Evolutionary conservation across 768 basidiomycete genomes (phyloP).

Genomic region (Russula vinacea): DNA sequence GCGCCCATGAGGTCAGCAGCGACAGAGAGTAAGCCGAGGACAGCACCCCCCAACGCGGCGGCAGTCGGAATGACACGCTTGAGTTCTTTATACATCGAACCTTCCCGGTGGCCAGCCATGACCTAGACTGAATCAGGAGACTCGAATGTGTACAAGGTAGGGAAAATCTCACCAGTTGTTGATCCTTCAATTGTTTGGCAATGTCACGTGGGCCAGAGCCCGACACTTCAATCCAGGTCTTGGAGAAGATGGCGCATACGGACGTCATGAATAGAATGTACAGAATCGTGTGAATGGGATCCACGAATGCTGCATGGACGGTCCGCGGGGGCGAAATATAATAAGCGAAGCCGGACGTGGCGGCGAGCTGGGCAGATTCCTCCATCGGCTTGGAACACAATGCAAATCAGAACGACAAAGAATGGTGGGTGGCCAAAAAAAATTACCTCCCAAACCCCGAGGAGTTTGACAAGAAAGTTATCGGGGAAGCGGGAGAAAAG

Average conservation of each 20-base stretch:
- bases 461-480: constrained; percentile 83
- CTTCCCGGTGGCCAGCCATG: constrained; percentile 87
- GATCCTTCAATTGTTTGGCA: constrained; percentile 97
- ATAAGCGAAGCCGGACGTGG: constrained; percentile 89
- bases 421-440: background rate
- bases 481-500: constrained; percentile 85
- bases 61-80: constrained; percentile 98
- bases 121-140: constrained; percentile 43
- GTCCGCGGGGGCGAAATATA: constrained; percentile 99
- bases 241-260: constrained; percentile 95
- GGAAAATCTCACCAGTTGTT: constrained; percentile 69
- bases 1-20: constrained; percentile 94
- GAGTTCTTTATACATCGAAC: constrained; percentile 98
- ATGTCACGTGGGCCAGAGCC: constrained; percentile 94
- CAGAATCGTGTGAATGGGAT: constrained; percentile 89
- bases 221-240: constrained; percentile 99
- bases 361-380: constrained; percentile 88
- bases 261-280: constrained; percentile 92
- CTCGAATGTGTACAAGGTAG: background rate
- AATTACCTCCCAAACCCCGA: constrained; percentile 97
- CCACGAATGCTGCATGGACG: constrained; percentile 77
- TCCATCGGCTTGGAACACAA: constrained; percentile 68
- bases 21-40: constrained; percentile 87
- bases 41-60: constrained; percentile 96
- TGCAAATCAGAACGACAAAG: constrained; percentile 13